phyloP scores from a whole-genome alignment of 352 stramenopile species.

The Saprolegnia parasitica region DNA sequence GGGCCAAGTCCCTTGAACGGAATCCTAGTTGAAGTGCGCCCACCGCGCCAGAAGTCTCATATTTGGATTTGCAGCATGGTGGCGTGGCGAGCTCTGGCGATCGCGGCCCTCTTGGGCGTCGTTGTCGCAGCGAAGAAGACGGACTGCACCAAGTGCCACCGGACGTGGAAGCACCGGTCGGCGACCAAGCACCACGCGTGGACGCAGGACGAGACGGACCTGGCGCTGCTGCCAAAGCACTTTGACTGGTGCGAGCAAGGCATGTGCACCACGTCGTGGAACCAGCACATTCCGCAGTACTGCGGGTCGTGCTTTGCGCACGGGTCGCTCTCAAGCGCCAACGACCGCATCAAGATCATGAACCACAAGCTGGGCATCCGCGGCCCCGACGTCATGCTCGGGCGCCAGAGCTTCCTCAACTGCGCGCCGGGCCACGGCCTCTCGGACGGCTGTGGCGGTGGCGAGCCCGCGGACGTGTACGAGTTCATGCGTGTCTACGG shows the following conservation, averaged over 20 bases:
- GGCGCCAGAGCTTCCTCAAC: slow-evolving; percentile 76
- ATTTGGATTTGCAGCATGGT: slow-evolving; percentile 8
- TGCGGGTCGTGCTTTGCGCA: slow-evolving; percentile 84
- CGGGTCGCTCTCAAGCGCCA: slow-evolving; percentile 61
- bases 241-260: slow-evolving; percentile 90
- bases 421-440: slow-evolving; percentile 67
- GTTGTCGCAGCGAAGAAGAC: neutral
- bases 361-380: slow-evolving; percentile 52
- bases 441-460: slow-evolving; percentile 58
- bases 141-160: slow-evolving; percentile 10
- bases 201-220: slow-evolving; percentile 30
- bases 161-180: slow-evolving; percentile 14
- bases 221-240: slow-evolving; percentile 45
- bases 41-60: neutral
- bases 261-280: slow-evolving; percentile 73
- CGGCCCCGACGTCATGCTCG: slow-evolving; percentile 74
- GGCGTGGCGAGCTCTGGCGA: neutral
- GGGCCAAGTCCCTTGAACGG: neutral
- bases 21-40: slow-evolving; percentile 17
- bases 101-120: neutral
- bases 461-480: slow-evolving; percentile 68
- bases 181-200: neutral
- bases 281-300: slow-evolving; percentile 82
- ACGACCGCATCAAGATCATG: slow-evolving; percentile 82
- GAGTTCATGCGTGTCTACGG: slow-evolving; percentile 75